Base-by-base conservation (phyloP, 768 basidiomycete genomes). In the Tricholoma bakamatsutake region DNA sequence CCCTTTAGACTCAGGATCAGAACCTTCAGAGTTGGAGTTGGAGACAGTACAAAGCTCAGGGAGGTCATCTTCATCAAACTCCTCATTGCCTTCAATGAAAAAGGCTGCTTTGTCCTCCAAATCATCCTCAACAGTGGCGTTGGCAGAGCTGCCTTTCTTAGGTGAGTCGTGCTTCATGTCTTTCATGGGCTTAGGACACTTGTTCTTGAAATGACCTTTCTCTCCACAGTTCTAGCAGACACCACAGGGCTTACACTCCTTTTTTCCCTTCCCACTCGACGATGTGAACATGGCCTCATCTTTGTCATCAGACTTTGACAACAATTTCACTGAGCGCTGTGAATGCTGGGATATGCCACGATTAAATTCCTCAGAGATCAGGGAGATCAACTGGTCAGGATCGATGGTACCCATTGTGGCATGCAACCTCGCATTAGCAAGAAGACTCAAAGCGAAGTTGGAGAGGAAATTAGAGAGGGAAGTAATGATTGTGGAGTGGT, bases 271-370 rank as follows among this genome's bases (percentile, higher is more conserved):
- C 9, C 50, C n/a, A 4, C 39, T 35, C 34, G 30, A 52, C 27
- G 50, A 50, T 5, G 57, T 58, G 13, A 54, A 31, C 50, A 69
- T n/a, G 0, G 67, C 65, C 42, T 66, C 64, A 49, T 59, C 59
- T 8, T 27, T 15, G 21, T 55, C 37, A 30, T 56, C 56, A 13
- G 61, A 56, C 58, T 66, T 61, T 5, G 55, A 47, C 21, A 57
- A 61, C 5, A 28, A 27, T 17, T 7, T 42, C 42, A 15, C 24
- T 10, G 7, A 39, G 37, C 47, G 50, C 12, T 57, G 37, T 0
- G 15, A 30, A n/a, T 56, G 46, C 46, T 60, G 59, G 28, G 37
- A 24, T 24, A 24, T 3, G 3, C 21, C 3, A 24, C 3, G 21
- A 24, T 24, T 3, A 3, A 1, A 24, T 24, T 24, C 21, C 21